A percentile compares a stretch with the other conserved stretches of the same genome.
These are phyloP conservation scores for Neolentinus lepideus DNA, from an alignment of 1,284 basidiomycete genomes.

Conservation along the genomic window DNA sequence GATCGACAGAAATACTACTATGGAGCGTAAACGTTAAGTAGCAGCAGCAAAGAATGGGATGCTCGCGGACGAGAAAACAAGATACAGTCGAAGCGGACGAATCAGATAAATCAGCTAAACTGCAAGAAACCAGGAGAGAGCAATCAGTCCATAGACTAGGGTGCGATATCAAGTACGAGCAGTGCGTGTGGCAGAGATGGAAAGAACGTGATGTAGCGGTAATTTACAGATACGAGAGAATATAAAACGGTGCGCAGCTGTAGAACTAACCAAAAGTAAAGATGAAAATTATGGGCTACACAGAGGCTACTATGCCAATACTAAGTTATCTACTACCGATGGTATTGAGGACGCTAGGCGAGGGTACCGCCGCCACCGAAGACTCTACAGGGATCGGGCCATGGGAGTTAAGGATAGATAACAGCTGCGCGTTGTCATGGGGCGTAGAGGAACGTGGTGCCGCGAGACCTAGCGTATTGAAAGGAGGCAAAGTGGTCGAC, in stretches of 20 bases:
- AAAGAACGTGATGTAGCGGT: background rate
- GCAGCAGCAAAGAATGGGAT: background rate
- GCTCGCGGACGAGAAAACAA: background rate
- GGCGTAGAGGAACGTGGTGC: constrained; percentile 14
- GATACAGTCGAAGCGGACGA: background rate
- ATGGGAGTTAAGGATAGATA: constrained; percentile 24
- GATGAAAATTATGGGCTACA: constrained; percentile 2
- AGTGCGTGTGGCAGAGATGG: background rate
- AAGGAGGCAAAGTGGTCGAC: constrained; percentile 8
- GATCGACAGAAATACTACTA: background rate
- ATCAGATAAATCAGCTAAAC: background rate
- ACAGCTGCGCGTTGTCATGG: constrained; percentile 21
- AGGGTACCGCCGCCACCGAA: constrained; percentile 1
- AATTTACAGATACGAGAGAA: no score
- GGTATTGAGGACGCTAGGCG: constrained; percentile 12
- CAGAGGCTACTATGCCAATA: constrained; percentile 1
- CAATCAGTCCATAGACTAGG: background rate
- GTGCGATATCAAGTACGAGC: background rate
- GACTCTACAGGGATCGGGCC: background rate
- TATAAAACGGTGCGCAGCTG: background rate
- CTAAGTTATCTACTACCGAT: constrained; percentile 20
- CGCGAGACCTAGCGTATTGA: constrained; percentile 2
- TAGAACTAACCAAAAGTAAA: background rate
- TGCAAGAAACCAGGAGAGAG: background rate
- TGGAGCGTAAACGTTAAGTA: background rate